phyloP scores from a whole-genome alignment of 2,329 filamentous ascomycete genomes.

The Paracoccidioides lutzii region DNA sequence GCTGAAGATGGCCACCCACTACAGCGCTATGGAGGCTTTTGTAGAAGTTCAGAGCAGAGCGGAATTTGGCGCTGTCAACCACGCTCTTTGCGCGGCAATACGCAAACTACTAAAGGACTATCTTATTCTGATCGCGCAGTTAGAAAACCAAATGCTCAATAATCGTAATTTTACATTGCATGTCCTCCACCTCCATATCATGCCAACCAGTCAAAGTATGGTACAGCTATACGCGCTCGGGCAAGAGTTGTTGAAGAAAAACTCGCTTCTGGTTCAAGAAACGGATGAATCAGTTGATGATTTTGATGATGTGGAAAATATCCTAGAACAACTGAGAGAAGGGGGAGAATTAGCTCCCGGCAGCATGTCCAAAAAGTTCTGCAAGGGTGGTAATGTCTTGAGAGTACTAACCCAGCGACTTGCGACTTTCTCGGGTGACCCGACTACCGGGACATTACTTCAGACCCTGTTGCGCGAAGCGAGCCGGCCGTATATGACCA shows the following conservation, averaged over 20 bases:
- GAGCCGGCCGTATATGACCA: constrained; percentile 88
- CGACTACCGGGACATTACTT: constrained; percentile 67
- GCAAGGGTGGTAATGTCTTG: constrained; percentile 92
- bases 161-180: constrained; percentile 85
- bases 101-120: constrained; percentile 88
- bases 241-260: constrained; percentile 75
- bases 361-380: constrained; percentile 78
- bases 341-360: constrained; percentile 70
- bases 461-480: constrained; percentile 75
- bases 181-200: constrained; percentile 79
- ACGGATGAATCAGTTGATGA: constrained; percentile 58
- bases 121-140: constrained; percentile 76
- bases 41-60: constrained; percentile 88
- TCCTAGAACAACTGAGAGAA: constrained; percentile 77
- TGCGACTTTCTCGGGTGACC: constrained; percentile 85
- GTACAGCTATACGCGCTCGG: constrained; percentile 78
- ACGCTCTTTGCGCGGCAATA: constrained; percentile 90
- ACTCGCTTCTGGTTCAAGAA: constrained; percentile 67
- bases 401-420: constrained; percentile 73
- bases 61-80: constrained; percentile 88
- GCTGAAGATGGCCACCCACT: constrained; percentile 89
- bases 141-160: constrained; percentile 85
- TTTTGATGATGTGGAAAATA: constrained; percentile 78
- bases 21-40: constrained; percentile 80
- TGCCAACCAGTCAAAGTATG: constrained; percentile 84